Evolutionary conservation across 768 basidiomycete genomes (phyloP).

Genomic region (Amanita molliuscula): DNA sequence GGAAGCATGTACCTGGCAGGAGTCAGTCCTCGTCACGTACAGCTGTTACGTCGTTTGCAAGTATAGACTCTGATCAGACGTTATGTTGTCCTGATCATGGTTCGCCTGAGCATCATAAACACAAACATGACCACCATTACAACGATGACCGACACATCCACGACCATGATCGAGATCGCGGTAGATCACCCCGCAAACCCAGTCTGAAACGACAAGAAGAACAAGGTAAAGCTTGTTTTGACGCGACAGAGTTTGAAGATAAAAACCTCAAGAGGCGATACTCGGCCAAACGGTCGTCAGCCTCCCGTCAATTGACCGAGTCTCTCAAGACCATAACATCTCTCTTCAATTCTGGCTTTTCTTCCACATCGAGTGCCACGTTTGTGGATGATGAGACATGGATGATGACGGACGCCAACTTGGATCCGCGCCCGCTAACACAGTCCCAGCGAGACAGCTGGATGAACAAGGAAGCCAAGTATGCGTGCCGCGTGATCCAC

Average conservation of each 20-base stretch:
- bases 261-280: constrained; percentile 3
- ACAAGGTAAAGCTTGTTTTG: constrained; percentile 1
- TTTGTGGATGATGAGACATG: constrained; percentile 1
- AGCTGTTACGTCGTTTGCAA: constrained; percentile 12
- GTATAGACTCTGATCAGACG: constrained; percentile 8
- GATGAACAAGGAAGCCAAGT: constrained; percentile 41
- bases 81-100: not conserved
- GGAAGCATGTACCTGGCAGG: not conserved
- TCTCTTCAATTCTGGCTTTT: constrained; percentile 1
- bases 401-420: constrained; percentile 11
- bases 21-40: constrained; percentile 10
- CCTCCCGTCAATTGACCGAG: constrained; percentile 5
- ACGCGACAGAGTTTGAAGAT: not conserved
- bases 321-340: constrained; percentile 8
- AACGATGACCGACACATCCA: constrained; percentile 8
- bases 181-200: constrained; percentile 16
- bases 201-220: constrained; percentile 18
- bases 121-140: constrained; percentile 5
- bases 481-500: constrained; percentile 60
- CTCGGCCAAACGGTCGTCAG: constrained; percentile 7
- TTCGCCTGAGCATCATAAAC: constrained; percentile 2
- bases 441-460: constrained; percentile 29
- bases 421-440: constrained; percentile 15
- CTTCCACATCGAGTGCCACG: not conserved
- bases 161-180: constrained; percentile 14